Conservation (phyloP, 2,329 filamentous ascomycete species). For the Penicillium sclerotigenum region DNA sequence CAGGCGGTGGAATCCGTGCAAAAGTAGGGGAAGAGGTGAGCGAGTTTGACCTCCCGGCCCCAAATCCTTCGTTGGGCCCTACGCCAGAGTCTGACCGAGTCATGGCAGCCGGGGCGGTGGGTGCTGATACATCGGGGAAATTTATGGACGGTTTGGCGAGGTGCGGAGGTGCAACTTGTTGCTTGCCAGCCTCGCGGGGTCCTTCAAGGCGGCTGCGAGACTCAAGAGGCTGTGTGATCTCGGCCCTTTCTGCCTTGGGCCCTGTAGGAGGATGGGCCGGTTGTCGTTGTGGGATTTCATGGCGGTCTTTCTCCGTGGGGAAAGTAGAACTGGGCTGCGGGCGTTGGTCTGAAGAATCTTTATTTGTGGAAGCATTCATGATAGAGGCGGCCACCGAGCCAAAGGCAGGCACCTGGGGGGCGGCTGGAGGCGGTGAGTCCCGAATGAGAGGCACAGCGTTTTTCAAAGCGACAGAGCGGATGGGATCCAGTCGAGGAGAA, state of each 20-base stretch:
- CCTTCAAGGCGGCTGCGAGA: slow-evolving; percentile 25
- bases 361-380: slow-evolving; percentile 21
- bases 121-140: slow-evolving; percentile 33
- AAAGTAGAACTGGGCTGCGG: slow-evolving; percentile 2
- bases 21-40: slow-evolving; percentile 27
- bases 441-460: slow-evolving; percentile 27
- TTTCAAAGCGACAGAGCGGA: slow-evolving; percentile 25
- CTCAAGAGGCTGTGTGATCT: slow-evolving; percentile 25
- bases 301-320: slow-evolving; percentile 25
- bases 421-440: slow-evolving; percentile 38
- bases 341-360: slow-evolving; percentile 17
- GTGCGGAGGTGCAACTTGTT: slow-evolving; percentile 28
- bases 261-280: slow-evolving; percentile 42
- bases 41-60: slow-evolving; percentile 19
- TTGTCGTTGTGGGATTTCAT: slow-evolving; percentile 19
- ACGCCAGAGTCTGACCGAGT: slow-evolving; percentile 23
- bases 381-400: slow-evolving; percentile 37
- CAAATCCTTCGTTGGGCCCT: slow-evolving; percentile 20
- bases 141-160: slow-evolving; percentile 23
- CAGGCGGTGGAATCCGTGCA: slow-evolving; percentile 24
- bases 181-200: slow-evolving; percentile 20
- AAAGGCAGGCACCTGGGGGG: slow-evolving; percentile 45
- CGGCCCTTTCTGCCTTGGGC: slow-evolving; percentile 42
- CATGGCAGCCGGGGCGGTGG: slow-evolving; percentile 39
- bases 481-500: background rate